Evolutionary conservation across 2,329 filamentous ascomycete genomes (phyloP).

Genomic region (Cercospora berteroae): DNA sequence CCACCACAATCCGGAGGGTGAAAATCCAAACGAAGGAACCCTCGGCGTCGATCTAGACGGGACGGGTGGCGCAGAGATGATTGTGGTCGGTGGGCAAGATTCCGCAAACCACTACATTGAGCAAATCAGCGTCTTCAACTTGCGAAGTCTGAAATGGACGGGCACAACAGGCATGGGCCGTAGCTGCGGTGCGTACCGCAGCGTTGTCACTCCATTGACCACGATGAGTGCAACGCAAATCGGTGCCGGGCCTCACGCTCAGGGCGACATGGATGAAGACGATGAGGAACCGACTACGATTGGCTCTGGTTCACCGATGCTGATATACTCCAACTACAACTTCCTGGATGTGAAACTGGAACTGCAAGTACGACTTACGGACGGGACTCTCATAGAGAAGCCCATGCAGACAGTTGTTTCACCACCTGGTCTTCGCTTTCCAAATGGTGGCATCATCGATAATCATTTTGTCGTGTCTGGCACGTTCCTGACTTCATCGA

Average conservation of each 20-base stretch:
- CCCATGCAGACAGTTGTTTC: slow-evolving; percentile 84
- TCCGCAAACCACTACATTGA: slow-evolving; percentile 99
- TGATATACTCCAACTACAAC: slow-evolving; percentile 99
- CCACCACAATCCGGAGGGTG: slow-evolving; percentile 79
- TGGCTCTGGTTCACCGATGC: slow-evolving; percentile 63
- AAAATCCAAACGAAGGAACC: slow-evolving; percentile 81
- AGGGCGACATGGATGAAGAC: slow-evolving; percentile 43
- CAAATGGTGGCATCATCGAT: slow-evolving; percentile 92
- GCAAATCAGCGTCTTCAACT: slow-evolving; percentile 96
- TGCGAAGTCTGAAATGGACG: slow-evolving; percentile 93
- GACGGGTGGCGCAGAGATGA: slow-evolving; percentile 90
- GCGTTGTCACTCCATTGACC: slow-evolving; percentile 82
- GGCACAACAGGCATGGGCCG: slow-evolving; percentile 82
- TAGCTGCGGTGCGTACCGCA: slow-evolving; percentile 93
- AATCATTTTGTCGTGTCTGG: slow-evolving; percentile 96
- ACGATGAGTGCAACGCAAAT: slow-evolving; percentile 64
- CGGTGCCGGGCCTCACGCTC: slow-evolving; percentile 55
- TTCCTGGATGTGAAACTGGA: slow-evolving; percentile 96
- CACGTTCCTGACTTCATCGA: slow-evolving; percentile 94
- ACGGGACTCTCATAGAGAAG: slow-evolving; percentile 81
- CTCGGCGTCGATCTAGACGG: slow-evolving; percentile 89
- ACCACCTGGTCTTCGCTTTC: slow-evolving; percentile 88
- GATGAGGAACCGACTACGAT: slow-evolving; percentile 37
- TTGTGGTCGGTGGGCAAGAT: slow-evolving; percentile 94
- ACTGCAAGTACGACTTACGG: slow-evolving; percentile 79